Evolutionary conservation across 176 grass and related monocot genomes (phyloP), one percentile per base, ranked within the genome.

Genomic region (Phragmites australis): DNA sequence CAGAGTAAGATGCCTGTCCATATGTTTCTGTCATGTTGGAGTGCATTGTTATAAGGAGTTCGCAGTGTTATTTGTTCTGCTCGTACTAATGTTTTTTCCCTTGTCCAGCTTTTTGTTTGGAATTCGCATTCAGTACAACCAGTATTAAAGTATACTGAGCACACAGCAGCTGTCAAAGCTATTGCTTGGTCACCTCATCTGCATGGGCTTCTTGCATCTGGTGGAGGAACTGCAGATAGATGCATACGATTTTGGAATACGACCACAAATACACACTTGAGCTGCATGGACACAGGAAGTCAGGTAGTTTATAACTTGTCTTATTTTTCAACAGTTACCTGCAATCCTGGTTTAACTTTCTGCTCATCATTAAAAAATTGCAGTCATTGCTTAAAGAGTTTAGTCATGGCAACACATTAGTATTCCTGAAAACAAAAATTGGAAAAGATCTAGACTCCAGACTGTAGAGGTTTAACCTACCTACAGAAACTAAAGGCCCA

Each of bases 231-330:
- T 48, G 97, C 97, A 70, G 97, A 99, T 89, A 90, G 90, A 86
- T 99, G 90, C 55, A 99, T 99, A 72, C 89, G 93, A 8, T 99
- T 99, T 83, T 99, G 97, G 97, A 99, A 99, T 82, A 96, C 97
- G 1, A 88, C 90, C 51, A 99, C 90, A 18, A 91, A 99, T 72
- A 89, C 89, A 42, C 88, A 86, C 74, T 93, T 99, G 82, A 93
- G 83, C 75, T 91, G 61, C 41, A 86, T 99, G 72, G 97, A 99
- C 75, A 99, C 97, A 50, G 93, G 92, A 45, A 99, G 97, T 84
- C 97, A 99, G 93, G 97, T 99, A 99, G 12, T 63, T 43, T 67
- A 26, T 41, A 51, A 57, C 45, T 30, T n/a, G 10, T 80, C 45
- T 72, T 71, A 7, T 75, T 68, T 56, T 30, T 48, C 9, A 48